Evolutionary conservation across 495 filamentous ascomycete species (phyloP), one percentile per base, ranked within the genome.

Genomic region (Niebla homalea): DNA sequence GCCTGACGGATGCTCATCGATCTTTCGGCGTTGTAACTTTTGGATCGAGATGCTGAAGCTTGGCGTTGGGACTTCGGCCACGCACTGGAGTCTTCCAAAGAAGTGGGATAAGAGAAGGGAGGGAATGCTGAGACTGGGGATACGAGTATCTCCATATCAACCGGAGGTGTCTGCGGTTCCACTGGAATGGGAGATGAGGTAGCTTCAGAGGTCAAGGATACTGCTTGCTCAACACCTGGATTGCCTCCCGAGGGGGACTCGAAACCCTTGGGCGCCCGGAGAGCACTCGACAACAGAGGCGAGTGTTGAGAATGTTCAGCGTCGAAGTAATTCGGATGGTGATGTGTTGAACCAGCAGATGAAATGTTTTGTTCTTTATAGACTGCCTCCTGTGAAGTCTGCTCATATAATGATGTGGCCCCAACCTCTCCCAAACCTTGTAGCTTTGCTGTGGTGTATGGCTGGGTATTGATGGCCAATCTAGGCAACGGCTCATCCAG

Each of bases 141-240:
- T 16, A 77, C 60, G 2, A 76, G 58, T 18, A 67, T 69, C 19
- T 77, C 73, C 43, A 65, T 69, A 16, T 57, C 54, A 51, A 75
- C 71, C 14, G 69, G 66, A 20, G 78, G 76, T 3, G 77, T 80
- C 18, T 64, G 69, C 18, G 69, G 50, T 58, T 80, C 78, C 12
- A 77, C 74, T 3, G 60, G 61, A 18, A 64, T 47, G 4, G 77
- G 70, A 19, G 78, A 81, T 36, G 65, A 70, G 21, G 78, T 80
- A 14, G 76, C 72, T 23, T 70, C 67, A 1, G 78, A 80, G 5
- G 80, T 83, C 53, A 84, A 65, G 10, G 80, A 83, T 15, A 74
- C 73, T n/a, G 66, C 69, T 38, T 58, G 68, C n/a, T 71, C 69
- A 21, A 67, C 32, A 16, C 68, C 66, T 23, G 56, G 49, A 37